Base-by-base conservation (phyloP, 805 yeast species). In the Starmerella cellae region DNA sequence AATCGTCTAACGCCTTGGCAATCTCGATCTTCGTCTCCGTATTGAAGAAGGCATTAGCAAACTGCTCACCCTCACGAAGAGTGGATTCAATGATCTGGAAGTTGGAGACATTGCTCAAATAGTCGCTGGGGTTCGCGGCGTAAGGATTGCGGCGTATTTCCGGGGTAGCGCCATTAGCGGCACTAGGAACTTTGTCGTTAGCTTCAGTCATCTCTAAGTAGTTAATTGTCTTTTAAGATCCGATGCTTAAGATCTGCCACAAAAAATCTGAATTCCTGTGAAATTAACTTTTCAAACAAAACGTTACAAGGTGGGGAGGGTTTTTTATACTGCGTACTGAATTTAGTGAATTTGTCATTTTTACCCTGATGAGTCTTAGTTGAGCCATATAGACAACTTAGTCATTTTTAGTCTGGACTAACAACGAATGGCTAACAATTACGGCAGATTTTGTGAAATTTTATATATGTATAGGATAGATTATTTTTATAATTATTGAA, bases 31-130 rank as follows among this genome's bases (percentile, higher is more conserved):
- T 88, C 70, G 82, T 88, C 61, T 83, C 97, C 17, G 95, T 82
- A 55, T 77, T 68, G 70, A 88, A 88, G 65, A 88, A 91, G 3
- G 98, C 94, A 60, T 88, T 88, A 58, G 97, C 96, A 60, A 88
- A 88, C 66, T 88, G 98, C 67, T 88, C 98, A 63, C 98, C 98
- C 67, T 88, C 98, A 69, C 98, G 77, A 45, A 88, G 71, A 4
- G 98, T 88, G 28, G 95, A 82, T 68, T 88, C 98, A 59, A 88
- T 88, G 57, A 88, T 64, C 70, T 88, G 85, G 67, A 87, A 88
- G 53, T 74, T 77, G 51, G 79, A 70, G 28, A 88, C 97, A 60
- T 88, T 88, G 23, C 95, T 83, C 46, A 88, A 65, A 62, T 67
- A 87, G 68, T 88, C 98, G 41, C 83, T 76, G 44, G 97, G 96